Evolutionary conservation across 257 asterid genomes (phyloP).

Genomic region (Solanum sitiens): DNA sequence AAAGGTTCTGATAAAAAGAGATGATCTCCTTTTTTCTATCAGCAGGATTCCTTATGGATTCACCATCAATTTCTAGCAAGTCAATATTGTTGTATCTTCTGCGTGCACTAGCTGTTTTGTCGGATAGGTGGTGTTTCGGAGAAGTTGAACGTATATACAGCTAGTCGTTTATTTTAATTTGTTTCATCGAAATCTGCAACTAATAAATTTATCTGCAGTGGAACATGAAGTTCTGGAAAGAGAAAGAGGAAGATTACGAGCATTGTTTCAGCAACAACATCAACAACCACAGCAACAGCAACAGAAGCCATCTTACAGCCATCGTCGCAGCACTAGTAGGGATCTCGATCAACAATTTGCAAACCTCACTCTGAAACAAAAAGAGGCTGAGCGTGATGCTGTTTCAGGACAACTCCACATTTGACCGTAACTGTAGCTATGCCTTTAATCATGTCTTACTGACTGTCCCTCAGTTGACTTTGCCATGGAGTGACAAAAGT

Average conservation of each 20-base stretch:
- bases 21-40: too few relatives aligned
- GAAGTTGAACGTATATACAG: not conserved
- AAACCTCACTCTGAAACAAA: conserved; percentile 65
- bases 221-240: conserved; percentile 92
- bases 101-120: not conserved
- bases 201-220: conserved; percentile 40
- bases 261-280: conserved; percentile 47
- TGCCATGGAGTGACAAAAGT: conserved; percentile 18
- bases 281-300: conserved; percentile 25
- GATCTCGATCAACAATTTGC: conserved; percentile 71
- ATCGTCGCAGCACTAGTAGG: conserved; percentile 58
- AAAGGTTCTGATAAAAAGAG: too few relatives aligned
- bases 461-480: conserved; percentile 21
- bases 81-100: too few relatives aligned
- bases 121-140: not conserved
- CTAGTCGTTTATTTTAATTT: not conserved
- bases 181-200: not conserved
- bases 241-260: conserved; percentile 65
- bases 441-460: conserved; percentile 1
- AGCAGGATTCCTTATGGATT: too few relatives aligned
- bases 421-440: conserved; percentile 24
- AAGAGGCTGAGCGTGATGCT: conserved; percentile 45
- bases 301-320: conserved; percentile 34
- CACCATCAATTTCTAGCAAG: too few relatives aligned
- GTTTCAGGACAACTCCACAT: conserved; percentile 54